A percentile compares a stretch with the other conserved stretches of the same genome.
Conservation (phyloP, 768 basidiomycete species). For the Trametes cinnabarina region DNA sequence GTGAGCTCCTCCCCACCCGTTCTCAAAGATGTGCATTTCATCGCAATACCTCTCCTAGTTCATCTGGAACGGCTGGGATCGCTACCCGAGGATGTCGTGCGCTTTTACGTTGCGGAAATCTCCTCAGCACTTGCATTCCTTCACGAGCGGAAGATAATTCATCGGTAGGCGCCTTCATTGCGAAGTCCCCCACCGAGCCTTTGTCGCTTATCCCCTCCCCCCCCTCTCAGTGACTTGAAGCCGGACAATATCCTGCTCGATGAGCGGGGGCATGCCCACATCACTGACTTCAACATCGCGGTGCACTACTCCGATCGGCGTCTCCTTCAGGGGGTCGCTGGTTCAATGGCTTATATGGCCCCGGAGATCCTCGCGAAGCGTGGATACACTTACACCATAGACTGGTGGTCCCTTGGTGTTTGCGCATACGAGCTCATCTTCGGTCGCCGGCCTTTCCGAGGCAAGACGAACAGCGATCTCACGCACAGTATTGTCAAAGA, state of each 20-base stretch:
- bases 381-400: conserved; percentile 91
- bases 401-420: conserved; percentile 97
- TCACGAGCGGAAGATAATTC: conserved; percentile 92
- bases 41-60: conserved; percentile 46
- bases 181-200: conserved; percentile 27
- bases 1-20: conserved; percentile 44
- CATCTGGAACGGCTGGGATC: conserved; percentile 81
- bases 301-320: conserved; percentile 91
- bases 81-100: conserved; percentile 73
- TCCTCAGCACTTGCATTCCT: conserved; percentile 86
- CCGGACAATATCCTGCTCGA: conserved; percentile 98
- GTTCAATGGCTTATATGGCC: conserved; percentile 99
- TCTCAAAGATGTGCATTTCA: neutral
- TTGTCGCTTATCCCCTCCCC: conserved; percentile 14
- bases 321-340: conserved; percentile 85
- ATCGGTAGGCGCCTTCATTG: conserved; percentile 62
- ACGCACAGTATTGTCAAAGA: conserved; percentile 93
- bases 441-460: conserved; percentile 88
- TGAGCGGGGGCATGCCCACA: conserved; percentile 91
- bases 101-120: conserved; percentile 88
- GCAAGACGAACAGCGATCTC: conserved; percentile 88
- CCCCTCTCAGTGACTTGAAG: conserved; percentile 88
- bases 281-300: conserved; percentile 98
- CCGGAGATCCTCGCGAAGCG: conserved; percentile 89
- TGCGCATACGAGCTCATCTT: conserved; percentile 92